Conservation (phyloP, 768 basidiomycete genomes). For the Tephrocybe rancida region DNA sequence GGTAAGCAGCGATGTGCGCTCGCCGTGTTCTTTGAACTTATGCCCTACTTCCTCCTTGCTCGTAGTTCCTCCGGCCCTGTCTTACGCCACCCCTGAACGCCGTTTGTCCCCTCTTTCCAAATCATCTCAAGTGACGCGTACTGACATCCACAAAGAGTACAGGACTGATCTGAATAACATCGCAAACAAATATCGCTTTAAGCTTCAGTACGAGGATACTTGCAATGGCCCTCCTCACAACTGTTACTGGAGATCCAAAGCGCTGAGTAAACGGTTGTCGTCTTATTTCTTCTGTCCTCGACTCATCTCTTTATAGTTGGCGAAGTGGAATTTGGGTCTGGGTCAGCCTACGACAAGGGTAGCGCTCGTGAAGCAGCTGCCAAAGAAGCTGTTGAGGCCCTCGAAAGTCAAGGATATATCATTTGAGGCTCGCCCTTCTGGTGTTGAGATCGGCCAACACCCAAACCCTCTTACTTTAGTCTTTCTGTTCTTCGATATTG, state of each 20-base stretch:
- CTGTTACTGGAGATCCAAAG: conserved; percentile 3
- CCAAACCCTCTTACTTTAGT: too few relatives aligned
- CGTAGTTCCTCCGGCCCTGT: neutral
- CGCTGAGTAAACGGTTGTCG: neutral
- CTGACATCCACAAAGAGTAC: conserved; percentile 5
- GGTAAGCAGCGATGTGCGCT: too few relatives aligned
- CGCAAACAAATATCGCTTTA: conserved; percentile 8
- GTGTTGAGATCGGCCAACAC: too few relatives aligned
- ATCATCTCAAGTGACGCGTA: neutral
- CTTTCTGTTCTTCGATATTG: too few relatives aligned
- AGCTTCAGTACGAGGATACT: neutral
- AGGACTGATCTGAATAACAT: conserved; percentile 13
- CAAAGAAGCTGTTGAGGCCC: conserved; percentile 5
- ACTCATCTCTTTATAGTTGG: neutral
- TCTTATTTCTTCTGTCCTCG: neutral
- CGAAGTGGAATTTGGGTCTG: neutral
- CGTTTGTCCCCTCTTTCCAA: neutral
- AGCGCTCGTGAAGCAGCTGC: conserved; percentile 8
- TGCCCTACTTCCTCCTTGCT: neutral
- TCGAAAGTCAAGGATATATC: conserved; percentile 2
- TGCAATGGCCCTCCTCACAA: conserved; percentile 1
- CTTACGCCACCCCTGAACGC: neutral
- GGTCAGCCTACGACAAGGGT: conserved; percentile 3
- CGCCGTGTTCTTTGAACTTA: too few relatives aligned
- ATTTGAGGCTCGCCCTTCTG: too few relatives aligned